Evolutionary conservation across 257 asterid species (phyloP), one percentile per base, ranked within the genome.

Genomic region (Salvia hispanica): DNA sequence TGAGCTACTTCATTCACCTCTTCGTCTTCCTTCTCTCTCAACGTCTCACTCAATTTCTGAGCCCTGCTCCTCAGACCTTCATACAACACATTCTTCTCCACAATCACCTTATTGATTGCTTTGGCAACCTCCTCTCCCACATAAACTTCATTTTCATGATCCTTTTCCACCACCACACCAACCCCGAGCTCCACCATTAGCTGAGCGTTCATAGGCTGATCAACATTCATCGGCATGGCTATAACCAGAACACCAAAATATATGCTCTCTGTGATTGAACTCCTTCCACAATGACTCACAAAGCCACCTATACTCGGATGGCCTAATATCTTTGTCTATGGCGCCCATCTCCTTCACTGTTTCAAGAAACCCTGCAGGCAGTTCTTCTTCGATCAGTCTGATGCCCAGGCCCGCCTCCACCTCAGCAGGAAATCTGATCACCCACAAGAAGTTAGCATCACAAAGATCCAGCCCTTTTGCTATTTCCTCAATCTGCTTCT

Each of bases 281-380:
- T 73, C 79, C 79, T 61, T 33, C 81, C 84, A 46, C 79, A 76
- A 45, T 80, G 81, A n/a, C 84, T 73, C 72, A 72, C 36, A 16
- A 76, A 76, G n/a, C 77, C 82, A 13, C 77, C 82, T 1, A 53
- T 25, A 48, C 75, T 76, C 2, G 72, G 15, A 31, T 80, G 84
- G 45, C 21, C 66, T 25, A 80, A 67, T 33, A 76, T 76, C 63
- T 33, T 56, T 0, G 62, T 48, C 58, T 76, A 77, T 31, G 81
- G 77, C 6, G 68, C 81, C 84, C 84, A 79, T 6, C 16, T 48
- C 78, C 58, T 59, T 66, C 13, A 68, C 74, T 13, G 10, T 58
- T 7, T 75, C 81, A 45, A 63, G 73, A 33, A 79, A 79, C 3
- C 76, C 83, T 11, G 0, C 10, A n/a, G 81, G 78, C 15, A 75